Evolutionary conservation across 2,329 filamentous ascomycete genomes (phyloP).

Genomic region (Gnomoniopsis sp.): DNA sequence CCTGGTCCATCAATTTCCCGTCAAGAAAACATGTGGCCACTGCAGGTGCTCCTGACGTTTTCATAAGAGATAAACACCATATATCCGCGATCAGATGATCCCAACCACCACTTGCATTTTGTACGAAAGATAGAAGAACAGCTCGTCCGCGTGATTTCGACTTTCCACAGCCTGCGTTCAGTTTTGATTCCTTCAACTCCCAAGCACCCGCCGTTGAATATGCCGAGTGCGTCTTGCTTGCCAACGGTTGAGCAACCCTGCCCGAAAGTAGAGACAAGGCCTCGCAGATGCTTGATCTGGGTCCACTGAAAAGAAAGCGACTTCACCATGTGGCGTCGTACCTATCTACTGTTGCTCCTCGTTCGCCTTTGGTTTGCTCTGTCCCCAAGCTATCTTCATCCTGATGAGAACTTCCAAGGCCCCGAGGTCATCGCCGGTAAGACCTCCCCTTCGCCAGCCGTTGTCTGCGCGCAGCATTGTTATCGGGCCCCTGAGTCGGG

Average conservation of each 20-base stretch:
- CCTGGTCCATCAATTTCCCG: conserved; percentile 8
- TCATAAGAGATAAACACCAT: conserved; percentile 4
- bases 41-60: conserved; percentile 13
- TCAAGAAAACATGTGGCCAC: conserved; percentile 16
- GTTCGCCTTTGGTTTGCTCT: conserved; percentile 92
- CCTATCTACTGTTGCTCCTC: conserved; percentile 79
- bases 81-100: conserved; percentile 8
- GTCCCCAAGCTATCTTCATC: conserved; percentile 93
- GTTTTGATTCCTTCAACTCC: neutral
- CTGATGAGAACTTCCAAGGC: conserved; percentile 98
- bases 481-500: neutral
- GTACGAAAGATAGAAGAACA: neutral
- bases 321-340: conserved; percentile 79
- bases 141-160: neutral
- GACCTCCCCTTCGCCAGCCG: conserved; percentile 25
- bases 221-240: conserved; percentile 17
- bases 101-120: neutral
- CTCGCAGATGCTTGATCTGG: conserved; percentile 23
- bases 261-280: conserved; percentile 15
- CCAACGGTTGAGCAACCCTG: conserved; percentile 18
- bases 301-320: conserved; percentile 18
- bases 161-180: neutral
- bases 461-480: neutral
- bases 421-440: conserved; percentile 95
- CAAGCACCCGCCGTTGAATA: conserved; percentile 5